Base-by-base conservation (phyloP, 2,329 filamentous ascomycete species). In the Colletotrichum sp. region DNA sequence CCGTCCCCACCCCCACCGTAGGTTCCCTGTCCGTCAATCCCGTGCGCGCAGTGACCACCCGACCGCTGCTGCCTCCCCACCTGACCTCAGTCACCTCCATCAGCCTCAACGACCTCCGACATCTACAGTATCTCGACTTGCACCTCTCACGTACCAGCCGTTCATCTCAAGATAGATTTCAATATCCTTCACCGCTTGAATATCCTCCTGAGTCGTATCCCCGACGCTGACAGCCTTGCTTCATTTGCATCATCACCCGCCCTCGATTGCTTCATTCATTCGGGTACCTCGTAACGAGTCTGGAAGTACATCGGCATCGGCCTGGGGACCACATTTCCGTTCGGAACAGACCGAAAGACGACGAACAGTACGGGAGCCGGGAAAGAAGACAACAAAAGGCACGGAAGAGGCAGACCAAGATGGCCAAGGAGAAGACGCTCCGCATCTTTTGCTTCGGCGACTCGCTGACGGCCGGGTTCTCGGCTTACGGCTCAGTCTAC, bases 401-500 rank as follows among this genome's bases (percentile, higher is more conserved):
- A 58, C 21, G 9, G 55, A 30, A 30, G 24, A 16, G 57, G 21
- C 8, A 43, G 36, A 18, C 24, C n/a, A 67, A 26, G 6, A 74
- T 74, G 71, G 32, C 67, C 43, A 58, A 61, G 34, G 71, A 65
- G n/a, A 70, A 63, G 70, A 76, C 84, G 34, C 85, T 92, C 32
- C 86, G 88, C 79, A 88, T 93, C 80, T 88, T 93, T 76, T 93
- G 92, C 85, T 91, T 93, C 82, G 92, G 92, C 82, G 88, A 93
- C 86, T 93, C 91, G 52, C 88, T 94, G 61, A 93, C 92, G 8
- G 87, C 86, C 15, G 92, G 92, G 57, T 92, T 85, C 81, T 84
- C 86, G 34, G 68, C 77, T 74, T 83, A 78, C 61, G 90, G 89
- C 24, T 67, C 83, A 16, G 80, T 76, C 67, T 85, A 84, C 60